Base-by-base conservation (phyloP, 495 filamentous ascomycete genomes). In the Aspergillus egyptiacus region DNA sequence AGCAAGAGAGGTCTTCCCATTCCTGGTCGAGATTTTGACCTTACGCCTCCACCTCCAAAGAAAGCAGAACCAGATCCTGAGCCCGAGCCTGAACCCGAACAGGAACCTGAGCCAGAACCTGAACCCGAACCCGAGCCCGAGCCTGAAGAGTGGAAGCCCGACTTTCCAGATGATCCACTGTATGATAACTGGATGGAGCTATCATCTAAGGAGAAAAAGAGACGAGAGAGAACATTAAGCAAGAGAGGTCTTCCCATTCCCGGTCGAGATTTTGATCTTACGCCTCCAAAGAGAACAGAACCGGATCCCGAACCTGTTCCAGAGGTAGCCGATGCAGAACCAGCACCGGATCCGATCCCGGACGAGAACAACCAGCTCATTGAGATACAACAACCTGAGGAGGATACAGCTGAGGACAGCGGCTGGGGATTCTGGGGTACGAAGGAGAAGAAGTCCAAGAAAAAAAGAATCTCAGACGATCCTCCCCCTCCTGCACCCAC, bases 401-500 rank as follows among this genome's bases (percentile, higher is more conserved):
- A 68, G 18, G 51, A 63, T 25, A 51, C 35, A 15, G 57, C 50
- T 36, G 58, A 66, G 17, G 56, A 64, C 13, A 65, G 68, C 30
- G 45, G 51, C 11, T 75, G 70, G 69, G 64, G 63, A 27, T 47
- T 64, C 13, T 70, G 67, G 63, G 61, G 58, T 23, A 51, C 58
- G n/a, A 68, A 72, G 41, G 64, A 70, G 9, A 72, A 76, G 47
- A 76, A 74, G 50, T 68, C 55, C 39, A 73, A 63, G 55, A 68
- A 60, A 57, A 57, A 39, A 40, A 63, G 70, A 36, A 63, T 65
- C 23, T 59, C 65, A 15, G 65, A 62, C 25, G 72, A 69, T 33
- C 70, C 65, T 41, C 74, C 72, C 55, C 81, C 73, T 46, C 79
- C 61, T 37, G 72, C 66, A 51, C 77, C 68, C 8, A 75, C 72